phyloP scores from a whole-genome alignment of 2,329 filamentous ascomycete genomes.

The Trichoderma gracile region DNA sequence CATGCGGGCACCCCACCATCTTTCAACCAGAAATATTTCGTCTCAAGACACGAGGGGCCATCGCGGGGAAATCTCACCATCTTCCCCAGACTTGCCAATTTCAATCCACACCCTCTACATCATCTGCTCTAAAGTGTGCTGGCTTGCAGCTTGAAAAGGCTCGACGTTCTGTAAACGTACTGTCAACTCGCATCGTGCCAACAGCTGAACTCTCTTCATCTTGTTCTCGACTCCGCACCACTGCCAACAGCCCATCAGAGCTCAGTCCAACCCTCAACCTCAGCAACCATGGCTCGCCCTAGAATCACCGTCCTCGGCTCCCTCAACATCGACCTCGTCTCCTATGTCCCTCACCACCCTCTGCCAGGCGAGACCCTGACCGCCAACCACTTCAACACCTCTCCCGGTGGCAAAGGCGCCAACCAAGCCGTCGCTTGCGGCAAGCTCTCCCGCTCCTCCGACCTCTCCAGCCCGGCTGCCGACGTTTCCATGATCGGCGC shows the following conservation, averaged over 20 bases:
- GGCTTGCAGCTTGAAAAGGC: too few species aligned
- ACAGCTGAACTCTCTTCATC: neutral
- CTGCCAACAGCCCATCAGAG: neutral
- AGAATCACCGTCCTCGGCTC: constrained; percentile 85
- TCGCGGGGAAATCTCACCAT: neutral
- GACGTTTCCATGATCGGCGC: constrained; percentile 71
- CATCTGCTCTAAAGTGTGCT: neutral
- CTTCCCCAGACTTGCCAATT: neutral
- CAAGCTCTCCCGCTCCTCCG: constrained; percentile 66
- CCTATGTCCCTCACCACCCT: constrained; percentile 81
- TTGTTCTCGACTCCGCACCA: neutral
- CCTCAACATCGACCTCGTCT: constrained; percentile 91
- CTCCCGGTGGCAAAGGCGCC: constrained; percentile 88
- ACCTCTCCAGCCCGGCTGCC: constrained; percentile 40
- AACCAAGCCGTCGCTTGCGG: constrained; percentile 92
- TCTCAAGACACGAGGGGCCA: neutral
- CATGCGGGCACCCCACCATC: constrained; percentile 17
- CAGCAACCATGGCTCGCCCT: constrained; percentile 37
- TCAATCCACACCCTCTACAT: neutral
- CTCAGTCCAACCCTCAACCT: neutral
- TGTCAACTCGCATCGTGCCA: neutral
- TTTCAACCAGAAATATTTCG: neutral
- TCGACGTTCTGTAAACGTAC: too few species aligned
- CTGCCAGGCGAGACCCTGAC: constrained; percentile 85
- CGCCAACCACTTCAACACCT: constrained; percentile 73